Evolutionary conservation across 176 grass and related monocot genomes (phyloP), one percentile per base, ranked within the genome.

Genomic region (Tillandsia fasciculata): DNA sequence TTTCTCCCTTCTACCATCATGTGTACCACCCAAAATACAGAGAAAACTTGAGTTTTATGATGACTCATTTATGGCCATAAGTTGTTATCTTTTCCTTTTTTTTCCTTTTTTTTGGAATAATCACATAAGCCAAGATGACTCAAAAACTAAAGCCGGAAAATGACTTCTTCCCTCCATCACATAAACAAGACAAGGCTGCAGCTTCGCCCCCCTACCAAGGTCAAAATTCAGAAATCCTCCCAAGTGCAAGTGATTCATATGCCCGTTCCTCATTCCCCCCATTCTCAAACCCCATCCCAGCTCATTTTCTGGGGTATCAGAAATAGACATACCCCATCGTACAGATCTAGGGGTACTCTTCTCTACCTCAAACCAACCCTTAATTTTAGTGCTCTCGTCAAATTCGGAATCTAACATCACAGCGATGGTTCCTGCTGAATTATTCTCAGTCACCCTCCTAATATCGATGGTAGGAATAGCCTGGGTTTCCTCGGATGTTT

Each of bases 171-270:
- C 75, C 63, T 69, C 75, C 20, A 42, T 78, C 64, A 78, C 69
- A 74, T 9, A 78, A 11, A 83, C 63, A 69, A 83, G 9, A 11
- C 75, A 75, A 9, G 81, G 81, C 53, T 83, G 81, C 81, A 83
- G 64, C 14, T 78, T 73, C 63, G 75, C 52, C 48, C 26, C 47
- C 11, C 11, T 78, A n/a, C 75, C 75, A n/a, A 83, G 72, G 52
- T 48, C 66, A 50, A 74, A 51, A 63, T 74, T 68, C 8, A 83
- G 76, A 83, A 78, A 83, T 5, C 75, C 81, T 66, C 78, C 81
- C 63, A 83, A 73, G 27, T 83, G 74, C 59, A 78, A 74, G 51
- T 56, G 26, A 54, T 74, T 59, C 42, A 78, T 51, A 20, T 71
- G 65, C 2, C 61, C 59, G 2, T 77, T 77, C 12, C 23, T 18